Conservation (phyloP, 2,329 filamentous ascomycete species). For the Aspergillus sp. region DNA sequence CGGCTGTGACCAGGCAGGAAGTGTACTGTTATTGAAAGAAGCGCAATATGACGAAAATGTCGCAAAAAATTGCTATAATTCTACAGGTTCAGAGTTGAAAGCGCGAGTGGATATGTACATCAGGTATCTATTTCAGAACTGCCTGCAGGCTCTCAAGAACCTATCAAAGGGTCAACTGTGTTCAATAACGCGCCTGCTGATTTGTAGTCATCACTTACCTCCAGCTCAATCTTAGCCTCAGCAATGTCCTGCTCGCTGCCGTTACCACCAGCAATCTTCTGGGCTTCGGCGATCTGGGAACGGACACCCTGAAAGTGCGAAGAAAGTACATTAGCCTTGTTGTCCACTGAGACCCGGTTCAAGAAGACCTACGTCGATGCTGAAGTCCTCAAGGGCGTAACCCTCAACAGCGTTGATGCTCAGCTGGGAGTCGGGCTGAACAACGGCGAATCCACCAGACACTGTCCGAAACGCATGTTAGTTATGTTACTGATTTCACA, state of each 20-base stretch:
- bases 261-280: constrained; percentile 86
- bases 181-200: neutral
- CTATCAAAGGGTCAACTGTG: constrained; percentile 28
- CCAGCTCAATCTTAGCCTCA: constrained; percentile 98
- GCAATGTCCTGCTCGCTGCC: constrained; percentile 97
- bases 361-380: constrained; percentile 63
- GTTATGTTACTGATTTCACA: constrained; percentile 5
- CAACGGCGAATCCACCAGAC: constrained; percentile 93
- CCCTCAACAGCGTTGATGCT: constrained; percentile 99
- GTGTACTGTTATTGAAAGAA: neutral
- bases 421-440: constrained; percentile 90
- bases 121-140: constrained; percentile 46
- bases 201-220: constrained; percentile 60
- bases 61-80: constrained; percentile 40
- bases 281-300: constrained; percentile 87
- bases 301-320: constrained; percentile 63
- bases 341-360: neutral
- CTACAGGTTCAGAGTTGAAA: constrained; percentile 37
- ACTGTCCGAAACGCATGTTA: constrained; percentile 54
- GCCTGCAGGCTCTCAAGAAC: constrained; percentile 52
- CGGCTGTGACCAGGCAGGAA: neutral
- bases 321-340: constrained; percentile 4
- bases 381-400: constrained; percentile 94
- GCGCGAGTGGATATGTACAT: constrained; percentile 42
- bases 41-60: constrained; percentile 1